phyloP scores from a whole-genome alignment of 2,329 filamentous ascomycete species.

The Neodidymelliopsis sp. region DNA sequence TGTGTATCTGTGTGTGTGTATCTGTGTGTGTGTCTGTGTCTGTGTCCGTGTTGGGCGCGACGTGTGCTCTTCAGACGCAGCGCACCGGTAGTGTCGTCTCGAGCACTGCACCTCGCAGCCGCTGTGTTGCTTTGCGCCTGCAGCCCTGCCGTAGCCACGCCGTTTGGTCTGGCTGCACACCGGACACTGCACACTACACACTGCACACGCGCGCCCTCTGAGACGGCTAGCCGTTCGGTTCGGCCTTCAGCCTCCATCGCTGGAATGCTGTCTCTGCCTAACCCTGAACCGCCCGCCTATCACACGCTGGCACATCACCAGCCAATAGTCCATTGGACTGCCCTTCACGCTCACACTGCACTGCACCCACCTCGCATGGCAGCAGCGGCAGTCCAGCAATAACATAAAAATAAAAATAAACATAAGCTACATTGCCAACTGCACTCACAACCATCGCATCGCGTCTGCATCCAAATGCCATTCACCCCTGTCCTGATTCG shows the following conservation, averaged over 20 bases:
- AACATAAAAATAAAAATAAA: too few species aligned
- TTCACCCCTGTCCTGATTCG: not conserved
- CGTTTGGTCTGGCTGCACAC: not conserved
- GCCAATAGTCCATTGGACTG: too few species aligned
- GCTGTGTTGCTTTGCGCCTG: too few species aligned
- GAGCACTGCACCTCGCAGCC: too few species aligned
- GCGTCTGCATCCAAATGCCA: not conserved
- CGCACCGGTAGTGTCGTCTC: too few species aligned
- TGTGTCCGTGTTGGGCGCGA: too few species aligned
- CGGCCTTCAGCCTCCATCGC: slow-evolving; percentile 4
- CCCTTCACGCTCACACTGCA: not conserved
- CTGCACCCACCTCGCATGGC: not conserved
- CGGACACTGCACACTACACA: too few species aligned
- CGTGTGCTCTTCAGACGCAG: too few species aligned
- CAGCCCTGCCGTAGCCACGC: not conserved
- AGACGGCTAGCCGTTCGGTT: slow-evolving; percentile 5
- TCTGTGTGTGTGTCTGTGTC: too few species aligned
- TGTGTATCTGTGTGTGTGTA: too few species aligned
- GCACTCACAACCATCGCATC: not conserved
- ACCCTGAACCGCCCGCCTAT: not conserved
- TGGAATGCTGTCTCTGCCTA: not conserved
- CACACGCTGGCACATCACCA: not conserved
- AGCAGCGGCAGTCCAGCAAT: too few species aligned
- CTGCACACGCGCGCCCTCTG: slow-evolving; percentile 1
- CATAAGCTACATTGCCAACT: too few species aligned